Conservation (phyloP, 331 rosid species). For the Malus hybrid region DNA sequence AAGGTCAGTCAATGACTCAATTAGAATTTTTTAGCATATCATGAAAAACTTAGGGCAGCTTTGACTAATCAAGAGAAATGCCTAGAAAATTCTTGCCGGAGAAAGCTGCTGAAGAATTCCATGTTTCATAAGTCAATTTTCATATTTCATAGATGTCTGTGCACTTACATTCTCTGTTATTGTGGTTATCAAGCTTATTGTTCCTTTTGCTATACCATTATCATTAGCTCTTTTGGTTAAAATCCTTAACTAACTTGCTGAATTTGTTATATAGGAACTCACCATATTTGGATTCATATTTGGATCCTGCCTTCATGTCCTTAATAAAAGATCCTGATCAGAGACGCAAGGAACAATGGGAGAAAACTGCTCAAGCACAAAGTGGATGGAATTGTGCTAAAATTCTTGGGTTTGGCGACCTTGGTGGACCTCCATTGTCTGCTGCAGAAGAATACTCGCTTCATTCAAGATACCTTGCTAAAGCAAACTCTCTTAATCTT, state of each 20-base stretch:
- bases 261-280: slow-evolving; percentile 56
- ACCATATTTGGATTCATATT: slow-evolving; percentile 62
- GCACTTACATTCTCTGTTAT: background rate
- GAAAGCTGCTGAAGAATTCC: background rate
- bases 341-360: slow-evolving; percentile 95
- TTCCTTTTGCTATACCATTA: background rate
- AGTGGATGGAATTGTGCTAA: slow-evolving; percentile 71
- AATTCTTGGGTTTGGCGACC: slow-evolving; percentile 81
- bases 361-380: slow-evolving; percentile 86
- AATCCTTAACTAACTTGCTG: background rate
- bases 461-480: slow-evolving; percentile 92
- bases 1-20: slow-evolving; percentile 43
- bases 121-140: background rate
- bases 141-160: background rate
- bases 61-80: background rate
- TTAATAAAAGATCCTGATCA: slow-evolving; percentile 95
- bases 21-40: background rate
- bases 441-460: slow-evolving; percentile 89
- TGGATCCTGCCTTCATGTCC: slow-evolving; percentile 99
- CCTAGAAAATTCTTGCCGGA: background rate
- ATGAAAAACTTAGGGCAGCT: background rate
- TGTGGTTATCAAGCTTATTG: slow-evolving; percentile 4
- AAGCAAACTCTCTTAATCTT: slow-evolving; percentile 84
- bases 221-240: background rate
- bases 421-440: slow-evolving; percentile 76